A percentile compares a stretch with the other conserved stretches of the same genome.
These are phyloP conservation scores for Mycena haematopus DNA, from an alignment of 768 basidiomycete species.

Conservation along the genomic window DNA sequence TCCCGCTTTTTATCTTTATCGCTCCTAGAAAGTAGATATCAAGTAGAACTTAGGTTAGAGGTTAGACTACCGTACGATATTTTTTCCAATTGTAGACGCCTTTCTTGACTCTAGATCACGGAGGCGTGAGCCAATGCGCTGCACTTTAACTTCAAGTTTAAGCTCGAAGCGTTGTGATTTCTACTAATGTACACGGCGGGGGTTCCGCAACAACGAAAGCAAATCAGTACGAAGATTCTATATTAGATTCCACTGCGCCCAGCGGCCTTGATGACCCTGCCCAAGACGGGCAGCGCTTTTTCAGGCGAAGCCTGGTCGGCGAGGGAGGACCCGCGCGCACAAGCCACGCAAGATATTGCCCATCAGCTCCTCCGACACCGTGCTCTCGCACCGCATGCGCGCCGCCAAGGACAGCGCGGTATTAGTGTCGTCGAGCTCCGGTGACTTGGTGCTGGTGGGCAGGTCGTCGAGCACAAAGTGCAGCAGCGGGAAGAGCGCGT, in stretches of 20 bases:
- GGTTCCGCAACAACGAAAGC: background rate
- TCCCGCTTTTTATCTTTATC: conserved; percentile 1
- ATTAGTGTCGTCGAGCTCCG: conserved; percentile 87
- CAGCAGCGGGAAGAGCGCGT: conserved; percentile 94
- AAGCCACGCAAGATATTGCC: conserved; percentile 93
- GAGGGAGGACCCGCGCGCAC: conserved; percentile 76
- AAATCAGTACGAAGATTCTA: conserved; percentile 27
- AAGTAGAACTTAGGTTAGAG: background rate
- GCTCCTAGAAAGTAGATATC: conserved; percentile 13
- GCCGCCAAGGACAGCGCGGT: conserved; percentile 69
- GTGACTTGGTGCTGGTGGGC: conserved; percentile 94
- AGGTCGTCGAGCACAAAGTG: conserved; percentile 98
- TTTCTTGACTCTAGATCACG: no score
- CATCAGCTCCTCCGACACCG: conserved; percentile 79
- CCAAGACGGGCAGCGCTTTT: conserved; percentile 58
- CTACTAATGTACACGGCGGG: conserved; percentile 13
- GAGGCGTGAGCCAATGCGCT: no score
- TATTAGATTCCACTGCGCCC: conserved; percentile 67
- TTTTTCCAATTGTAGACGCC: background rate
- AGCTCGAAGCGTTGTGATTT: background rate
- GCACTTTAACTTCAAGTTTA: no score
- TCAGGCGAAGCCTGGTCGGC: conserved; percentile 48
- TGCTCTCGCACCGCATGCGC: conserved; percentile 48
- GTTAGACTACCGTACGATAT: conserved; percentile 14
- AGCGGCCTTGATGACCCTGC: conserved; percentile 60